phyloP scores from a whole-genome alignment of 2,329 filamentous ascomycete species.

The Calonectria montana region DNA sequence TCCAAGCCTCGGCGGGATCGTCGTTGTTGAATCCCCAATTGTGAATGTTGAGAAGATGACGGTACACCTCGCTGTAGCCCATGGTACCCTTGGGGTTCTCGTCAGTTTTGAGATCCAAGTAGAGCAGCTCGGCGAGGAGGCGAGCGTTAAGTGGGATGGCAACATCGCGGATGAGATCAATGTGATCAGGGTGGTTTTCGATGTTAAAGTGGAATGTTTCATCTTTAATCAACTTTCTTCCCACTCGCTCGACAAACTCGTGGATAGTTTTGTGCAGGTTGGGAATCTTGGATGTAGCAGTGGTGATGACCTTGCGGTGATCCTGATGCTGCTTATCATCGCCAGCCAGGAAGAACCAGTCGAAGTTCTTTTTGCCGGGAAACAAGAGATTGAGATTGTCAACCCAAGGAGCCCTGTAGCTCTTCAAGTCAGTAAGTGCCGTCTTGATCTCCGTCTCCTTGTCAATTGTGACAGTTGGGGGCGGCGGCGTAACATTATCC shows the following conservation, averaged over 20 bases:
- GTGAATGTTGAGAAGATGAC: conserved; percentile 55
- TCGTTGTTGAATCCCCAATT: conserved; percentile 60
- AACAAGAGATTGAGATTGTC: conserved; percentile 44
- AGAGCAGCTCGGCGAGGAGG: conserved; percentile 67
- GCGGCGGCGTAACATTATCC: conserved; percentile 49
- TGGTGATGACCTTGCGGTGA: conserved; percentile 46
- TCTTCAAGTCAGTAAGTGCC: conserved; percentile 47
- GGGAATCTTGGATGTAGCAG: conserved; percentile 49
- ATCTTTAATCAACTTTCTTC: conserved; percentile 53
- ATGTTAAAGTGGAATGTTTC: conserved; percentile 48
- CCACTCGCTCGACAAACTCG: conserved; percentile 48
- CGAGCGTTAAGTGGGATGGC: conserved; percentile 69
- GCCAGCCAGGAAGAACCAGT: conserved; percentile 54
- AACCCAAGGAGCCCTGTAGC: conserved; percentile 47
- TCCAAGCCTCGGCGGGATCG: conserved; percentile 59
- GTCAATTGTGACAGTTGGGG: conserved; percentile 41
- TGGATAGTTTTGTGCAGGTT: conserved; percentile 46
- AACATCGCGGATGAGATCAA: conserved; percentile 62
- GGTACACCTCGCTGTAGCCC: conserved; percentile 55
- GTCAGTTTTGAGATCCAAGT: conserved; percentile 63
- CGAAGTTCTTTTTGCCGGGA: conserved; percentile 50
- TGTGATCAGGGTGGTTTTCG: conserved; percentile 51
- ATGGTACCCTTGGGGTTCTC: conserved; percentile 62
- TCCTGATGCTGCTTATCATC: conserved; percentile 36
- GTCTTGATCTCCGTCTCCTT: conserved; percentile 45